phyloP scores from a whole-genome alignment of 163 green algal genomes.

The Scenedesmus sp. region DNA sequence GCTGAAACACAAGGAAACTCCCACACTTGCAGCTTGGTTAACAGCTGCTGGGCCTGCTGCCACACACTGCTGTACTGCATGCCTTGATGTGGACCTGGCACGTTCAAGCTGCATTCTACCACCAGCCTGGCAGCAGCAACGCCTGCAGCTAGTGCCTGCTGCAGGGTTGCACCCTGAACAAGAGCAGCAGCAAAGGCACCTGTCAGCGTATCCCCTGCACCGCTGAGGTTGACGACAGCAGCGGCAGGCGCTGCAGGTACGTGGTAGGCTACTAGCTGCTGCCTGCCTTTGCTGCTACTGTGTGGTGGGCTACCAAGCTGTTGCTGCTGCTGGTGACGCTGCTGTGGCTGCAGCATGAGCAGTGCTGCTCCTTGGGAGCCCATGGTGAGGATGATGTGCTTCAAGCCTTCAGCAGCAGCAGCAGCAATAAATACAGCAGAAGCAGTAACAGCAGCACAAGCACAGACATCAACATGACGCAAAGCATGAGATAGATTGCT shows the following conservation, averaged over 20 bases:
- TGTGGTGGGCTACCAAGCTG: background rate
- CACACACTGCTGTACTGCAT: background rate
- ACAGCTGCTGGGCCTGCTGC: slow-evolving; percentile 2
- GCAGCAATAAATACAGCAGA: background rate
- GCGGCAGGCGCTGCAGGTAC: slow-evolving; percentile 21
- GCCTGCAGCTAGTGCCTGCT: slow-evolving; percentile 32
- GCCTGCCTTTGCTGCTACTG: slow-evolving; percentile 13
- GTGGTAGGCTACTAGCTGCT: slow-evolving; percentile 13
- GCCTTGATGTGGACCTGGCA: slow-evolving; percentile 24
- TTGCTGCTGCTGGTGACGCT: background rate
- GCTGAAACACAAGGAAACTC: slow-evolving; percentile 21
- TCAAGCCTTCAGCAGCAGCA: slow-evolving; percentile 10
- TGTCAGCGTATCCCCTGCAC: slow-evolving; percentile 35
- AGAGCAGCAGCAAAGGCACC: slow-evolving; percentile 37
- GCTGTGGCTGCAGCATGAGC: slow-evolving; percentile 19
- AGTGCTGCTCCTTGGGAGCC: slow-evolving; percentile 27
- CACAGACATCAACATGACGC: no score
- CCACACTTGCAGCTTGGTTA: slow-evolving; percentile 1
- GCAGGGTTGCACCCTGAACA: background rate
- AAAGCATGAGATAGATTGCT: no score
- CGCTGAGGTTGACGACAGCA: slow-evolving; percentile 40
- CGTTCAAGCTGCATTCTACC: slow-evolving; percentile 30
- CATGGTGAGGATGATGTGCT: slow-evolving; percentile 45
- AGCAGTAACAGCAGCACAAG: background rate
- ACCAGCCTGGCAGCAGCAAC: slow-evolving; percentile 20